Base-by-base conservation (phyloP, 2,329 filamentous ascomycete species). In the Aspergillus alliaceus region DNA sequence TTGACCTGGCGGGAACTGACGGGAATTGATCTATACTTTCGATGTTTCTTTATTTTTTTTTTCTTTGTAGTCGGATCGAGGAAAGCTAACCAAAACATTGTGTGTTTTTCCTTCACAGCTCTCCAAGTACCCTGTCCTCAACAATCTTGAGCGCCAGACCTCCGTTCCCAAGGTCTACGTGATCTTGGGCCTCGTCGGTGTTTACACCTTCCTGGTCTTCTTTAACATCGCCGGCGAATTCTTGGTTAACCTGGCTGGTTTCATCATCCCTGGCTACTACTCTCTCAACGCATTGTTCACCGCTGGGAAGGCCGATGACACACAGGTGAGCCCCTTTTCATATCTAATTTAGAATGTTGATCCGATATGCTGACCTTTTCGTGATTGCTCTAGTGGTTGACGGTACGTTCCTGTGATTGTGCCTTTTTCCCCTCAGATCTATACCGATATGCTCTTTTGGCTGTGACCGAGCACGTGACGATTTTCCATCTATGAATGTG, bases 191-290 rank as follows among this genome's bases (percentile, higher is more conserved):
- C 77, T 88, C 54, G 83, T 79, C 62, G 85, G 83, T 57, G 79
- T 88, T 60, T 88, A 88, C 80, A 86, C 87, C 79, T 87, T 88
- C 82, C 79, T 88, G 54, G 80, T 88, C 75, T 88, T 88, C 79
- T 88, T 88, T 79, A 88, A 88, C 80, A 87, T 88, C 64, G 86
- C 83, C 60, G 86, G 86, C 74, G 83, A 85, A 69, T 87, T 88
- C 75, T 81, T 88, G 58, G 84, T 87, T 71, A 88, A 88, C 77
- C 80, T 86, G 68, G 84, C 85, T 60, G 86, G 86, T 59, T 88
- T 88, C 73, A 71, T 85, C 62, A 77, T 88, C 60, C 86, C 86
- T 47, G 84, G 82, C 63, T 88, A 88, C 79, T 88, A 88, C 75
- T 88, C 85, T 25, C 78, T 88, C 54, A 77, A 84, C 64, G 86